Percentiles rank a stretch among this genome's conserved stretches.
phyloP scores from a whole-genome alignment of 345 rosid genomes.

The Euphorbia tirucalli region DNA sequence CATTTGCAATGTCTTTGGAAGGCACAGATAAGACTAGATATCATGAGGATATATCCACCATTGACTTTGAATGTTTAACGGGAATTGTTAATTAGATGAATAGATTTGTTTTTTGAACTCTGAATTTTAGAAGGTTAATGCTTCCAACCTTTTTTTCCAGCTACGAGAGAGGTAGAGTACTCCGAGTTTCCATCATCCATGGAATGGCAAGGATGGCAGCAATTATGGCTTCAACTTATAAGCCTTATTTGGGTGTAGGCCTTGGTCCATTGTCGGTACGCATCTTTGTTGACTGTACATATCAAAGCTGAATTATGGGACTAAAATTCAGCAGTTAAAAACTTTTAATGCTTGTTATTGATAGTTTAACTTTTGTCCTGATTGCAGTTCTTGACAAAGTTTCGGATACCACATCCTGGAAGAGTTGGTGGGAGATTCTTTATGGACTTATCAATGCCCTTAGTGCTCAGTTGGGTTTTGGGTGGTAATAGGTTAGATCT shows the following conservation, averaged over 20 bases:
- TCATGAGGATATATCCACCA: too few relatives aligned
- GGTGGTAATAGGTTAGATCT: slow-evolving; percentile 83
- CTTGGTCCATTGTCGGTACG: slow-evolving; percentile 89
- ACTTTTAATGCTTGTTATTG: slow-evolving; percentile 9
- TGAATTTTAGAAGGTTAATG: slow-evolving; percentile 3
- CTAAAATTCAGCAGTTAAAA: neutral
- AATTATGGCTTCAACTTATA: slow-evolving; percentile 91
- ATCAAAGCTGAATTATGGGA: neutral
- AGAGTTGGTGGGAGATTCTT: slow-evolving; percentile 85
- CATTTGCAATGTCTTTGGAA: neutral
- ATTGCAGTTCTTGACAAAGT: slow-evolving; percentile 75
- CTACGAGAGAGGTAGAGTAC: slow-evolving; percentile 69
- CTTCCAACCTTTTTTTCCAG: slow-evolving; percentile 31
- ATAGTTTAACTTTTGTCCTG: slow-evolving; percentile 5
- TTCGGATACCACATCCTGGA: slow-evolving; percentile 87
- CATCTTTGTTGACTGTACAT: neutral
- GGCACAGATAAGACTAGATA: too few relatives aligned
- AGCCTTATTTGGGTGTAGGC: slow-evolving; percentile 93
- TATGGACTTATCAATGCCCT: slow-evolving; percentile 70
- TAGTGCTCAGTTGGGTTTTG: slow-evolving; percentile 86
- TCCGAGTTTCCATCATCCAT: slow-evolving; percentile 82
- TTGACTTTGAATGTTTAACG: too few relatives aligned
- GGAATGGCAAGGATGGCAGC: slow-evolving; percentile 96
- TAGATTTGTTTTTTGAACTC: neutral
- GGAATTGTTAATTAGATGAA: too few relatives aligned